These are phyloP conservation scores for Globisporangium spinosum DNA, from an alignment of 352 stramenopile genomes.

Conservation along the genomic window DNA sequence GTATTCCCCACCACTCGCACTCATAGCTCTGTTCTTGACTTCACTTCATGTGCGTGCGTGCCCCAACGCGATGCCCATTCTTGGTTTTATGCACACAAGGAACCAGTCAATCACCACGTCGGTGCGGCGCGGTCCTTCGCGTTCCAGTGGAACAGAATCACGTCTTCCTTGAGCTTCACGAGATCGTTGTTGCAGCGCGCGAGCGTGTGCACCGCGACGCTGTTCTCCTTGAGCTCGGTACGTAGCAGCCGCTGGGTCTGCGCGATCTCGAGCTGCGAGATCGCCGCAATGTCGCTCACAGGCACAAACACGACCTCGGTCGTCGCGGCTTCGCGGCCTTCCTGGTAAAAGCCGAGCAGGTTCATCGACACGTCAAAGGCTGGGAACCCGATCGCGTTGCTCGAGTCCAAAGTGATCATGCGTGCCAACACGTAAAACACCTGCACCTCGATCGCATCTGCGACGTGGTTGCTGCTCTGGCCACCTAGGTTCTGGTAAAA, in stretches of 20 bases:
- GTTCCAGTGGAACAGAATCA: conserved; percentile 86
- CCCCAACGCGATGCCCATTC: not conserved
- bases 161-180: conserved; percentile 82
- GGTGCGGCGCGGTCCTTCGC: conserved; percentile 56
- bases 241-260: conserved; percentile 65
- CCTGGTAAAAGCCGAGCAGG: conserved; percentile 80
- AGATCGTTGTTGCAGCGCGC: conserved; percentile 76
- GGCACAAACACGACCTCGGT: conserved; percentile 83
- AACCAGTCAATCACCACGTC: conserved; percentile 24
- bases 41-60: not conserved
- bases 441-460: conserved; percentile 74
- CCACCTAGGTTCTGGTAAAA: conserved; percentile 61
- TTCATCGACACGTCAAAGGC: conserved; percentile 70
- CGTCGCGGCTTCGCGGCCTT: conserved; percentile 62
- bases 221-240: conserved; percentile 72
- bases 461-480: conserved; percentile 41
- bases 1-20: not conserved
- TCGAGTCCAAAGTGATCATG: conserved; percentile 71
- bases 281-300: conserved; percentile 67
- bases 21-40: conserved; percentile 1
- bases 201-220: conserved; percentile 63
- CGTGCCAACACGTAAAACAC: conserved; percentile 76
- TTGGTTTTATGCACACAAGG: not conserved
- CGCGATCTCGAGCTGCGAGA: conserved; percentile 63
- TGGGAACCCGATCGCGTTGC: conserved; percentile 71